phyloP scores from a whole-genome alignment of 495 filamentous ascomycete genomes.

The Penicillium paradoxum region DNA sequence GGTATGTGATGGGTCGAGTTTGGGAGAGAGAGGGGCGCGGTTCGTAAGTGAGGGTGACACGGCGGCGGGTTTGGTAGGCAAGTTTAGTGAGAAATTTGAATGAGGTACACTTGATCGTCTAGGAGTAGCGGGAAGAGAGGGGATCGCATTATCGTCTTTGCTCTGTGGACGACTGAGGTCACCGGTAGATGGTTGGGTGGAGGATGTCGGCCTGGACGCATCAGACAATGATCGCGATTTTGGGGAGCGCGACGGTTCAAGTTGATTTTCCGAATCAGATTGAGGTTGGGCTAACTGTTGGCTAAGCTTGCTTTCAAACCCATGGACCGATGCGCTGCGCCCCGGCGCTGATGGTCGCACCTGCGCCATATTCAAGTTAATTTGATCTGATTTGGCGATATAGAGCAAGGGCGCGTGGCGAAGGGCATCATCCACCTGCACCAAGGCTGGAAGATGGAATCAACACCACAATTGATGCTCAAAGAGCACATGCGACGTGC shows the following conservation, averaged over 20 bases:
- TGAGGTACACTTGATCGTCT: constrained; percentile 56
- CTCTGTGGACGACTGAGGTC: constrained; percentile 36
- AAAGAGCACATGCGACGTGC: background rate
- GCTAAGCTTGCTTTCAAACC: constrained; percentile 40
- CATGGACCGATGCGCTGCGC: constrained; percentile 18
- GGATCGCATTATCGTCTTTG: constrained; percentile 76
- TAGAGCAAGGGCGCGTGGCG: background rate
- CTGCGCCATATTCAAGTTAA: constrained; percentile 20
- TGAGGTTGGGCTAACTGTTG: constrained; percentile 34
- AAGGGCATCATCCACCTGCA: constrained; percentile 1
- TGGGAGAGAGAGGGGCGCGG: constrained; percentile 73
- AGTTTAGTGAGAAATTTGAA: constrained; percentile 66
- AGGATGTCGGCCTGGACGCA: constrained; percentile 32
- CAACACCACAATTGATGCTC: background rate
- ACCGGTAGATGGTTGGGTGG: constrained; percentile 24
- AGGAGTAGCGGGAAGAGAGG: constrained; percentile 58
- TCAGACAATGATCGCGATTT: constrained; percentile 45
- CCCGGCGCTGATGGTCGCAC: constrained; percentile 20
- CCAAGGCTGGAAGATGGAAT: background rate
- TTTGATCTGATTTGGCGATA: background rate
- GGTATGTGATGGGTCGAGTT: constrained; percentile 73
- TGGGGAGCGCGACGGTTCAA: constrained; percentile 21
- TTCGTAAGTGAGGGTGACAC: constrained; percentile 53
- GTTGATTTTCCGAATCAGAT: constrained; percentile 18
- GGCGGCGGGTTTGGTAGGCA: constrained; percentile 54